Conservation (phyloP, 257 asterid genomes). For the Petrea volubilis region DNA sequence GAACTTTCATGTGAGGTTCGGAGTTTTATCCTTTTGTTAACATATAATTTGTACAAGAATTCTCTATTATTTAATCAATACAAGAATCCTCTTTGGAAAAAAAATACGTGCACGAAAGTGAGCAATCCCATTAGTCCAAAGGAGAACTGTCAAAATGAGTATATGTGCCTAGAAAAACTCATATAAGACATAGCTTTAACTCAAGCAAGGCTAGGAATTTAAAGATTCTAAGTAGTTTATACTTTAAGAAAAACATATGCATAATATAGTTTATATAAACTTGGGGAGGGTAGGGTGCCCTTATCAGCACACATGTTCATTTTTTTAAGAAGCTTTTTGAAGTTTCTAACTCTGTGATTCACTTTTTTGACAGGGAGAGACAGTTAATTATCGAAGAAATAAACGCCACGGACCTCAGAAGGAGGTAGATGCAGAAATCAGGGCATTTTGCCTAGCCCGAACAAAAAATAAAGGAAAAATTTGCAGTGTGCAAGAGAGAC, state of each 20-base stretch:
- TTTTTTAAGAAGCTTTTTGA: neutral
- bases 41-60: too few species aligned
- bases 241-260: too few species aligned
- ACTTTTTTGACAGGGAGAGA: constrained; percentile 5
- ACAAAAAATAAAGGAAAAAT: neutral
- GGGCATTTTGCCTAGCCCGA: neutral
- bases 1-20: neutral
- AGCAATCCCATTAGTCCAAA: neutral
- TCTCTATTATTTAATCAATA: neutral
- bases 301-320: neutral
- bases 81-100: neutral
- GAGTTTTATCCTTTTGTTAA: neutral
- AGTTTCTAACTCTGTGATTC: neutral
- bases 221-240: neutral
- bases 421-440: neutral
- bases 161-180: neutral
- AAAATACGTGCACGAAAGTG: neutral
- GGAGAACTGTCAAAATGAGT: neutral
- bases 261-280: too few species aligned
- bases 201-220: neutral
- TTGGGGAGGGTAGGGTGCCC: too few species aligned
- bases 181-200: neutral
- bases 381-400: neutral
- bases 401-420: neutral
- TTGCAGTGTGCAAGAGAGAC: constrained; percentile 14